A percentile compares a stretch with the other conserved stretches of the same genome.
Conservation (phyloP, 352 stramenopile genomes). For the Paralagenidium karlingii region DNA sequence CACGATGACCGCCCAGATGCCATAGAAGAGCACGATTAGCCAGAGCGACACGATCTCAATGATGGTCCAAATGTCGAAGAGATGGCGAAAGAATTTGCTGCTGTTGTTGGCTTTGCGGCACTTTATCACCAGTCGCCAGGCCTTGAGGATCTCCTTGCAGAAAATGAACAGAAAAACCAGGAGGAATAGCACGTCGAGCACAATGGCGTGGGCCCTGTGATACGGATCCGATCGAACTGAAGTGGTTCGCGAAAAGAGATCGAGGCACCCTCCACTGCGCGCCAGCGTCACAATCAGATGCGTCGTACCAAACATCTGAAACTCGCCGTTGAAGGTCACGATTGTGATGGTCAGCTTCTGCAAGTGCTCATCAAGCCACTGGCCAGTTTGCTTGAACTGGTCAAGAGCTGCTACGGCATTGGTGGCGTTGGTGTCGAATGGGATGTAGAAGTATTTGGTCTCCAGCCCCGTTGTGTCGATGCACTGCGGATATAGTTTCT, state of each 20-base stretch:
- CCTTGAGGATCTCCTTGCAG: slow-evolving; percentile 5
- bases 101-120: slow-evolving; percentile 1
- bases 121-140: slow-evolving; percentile 6
- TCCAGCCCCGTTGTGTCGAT: slow-evolving; percentile 15
- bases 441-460: slow-evolving; percentile 15
- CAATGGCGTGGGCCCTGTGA: slow-evolving; percentile 4
- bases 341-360: slow-evolving; percentile 25
- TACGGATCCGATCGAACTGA: slow-evolving; percentile 22
- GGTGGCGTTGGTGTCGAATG: slow-evolving; percentile 26
- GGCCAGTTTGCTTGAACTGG: slow-evolving; percentile 11
- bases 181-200: slow-evolving; percentile 20
- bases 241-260: slow-evolving; percentile 16
- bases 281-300: slow-evolving; percentile 19
- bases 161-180: slow-evolving; percentile 16
- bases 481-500: slow-evolving; percentile 27
- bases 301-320: slow-evolving; percentile 26
- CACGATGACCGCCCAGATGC: slow-evolving; percentile 17
- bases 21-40: slow-evolving; percentile 15
- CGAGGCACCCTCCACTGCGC: slow-evolving; percentile 19
- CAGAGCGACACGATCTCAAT: slow-evolving; percentile 1
- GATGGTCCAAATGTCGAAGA: slow-evolving; percentile 8
- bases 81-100: slow-evolving; percentile 1
- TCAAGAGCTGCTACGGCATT: slow-evolving; percentile 10
- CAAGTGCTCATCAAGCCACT: slow-evolving; percentile 25
- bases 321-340: slow-evolving; percentile 39